phyloP scores from a whole-genome alignment of 331 rosid genomes.

The Malus hybrid region DNA sequence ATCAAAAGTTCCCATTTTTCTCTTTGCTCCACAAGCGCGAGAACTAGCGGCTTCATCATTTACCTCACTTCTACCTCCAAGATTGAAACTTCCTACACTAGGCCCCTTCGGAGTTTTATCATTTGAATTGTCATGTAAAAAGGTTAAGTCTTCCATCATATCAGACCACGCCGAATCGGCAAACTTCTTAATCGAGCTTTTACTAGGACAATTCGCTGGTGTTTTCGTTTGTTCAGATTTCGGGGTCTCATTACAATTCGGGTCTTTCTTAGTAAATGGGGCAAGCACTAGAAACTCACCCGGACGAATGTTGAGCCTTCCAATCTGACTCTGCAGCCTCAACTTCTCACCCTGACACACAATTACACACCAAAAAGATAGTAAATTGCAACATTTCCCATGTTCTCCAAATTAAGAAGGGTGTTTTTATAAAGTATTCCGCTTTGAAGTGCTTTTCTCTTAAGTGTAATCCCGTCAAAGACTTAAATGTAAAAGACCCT shows the following conservation, averaged over 20 bases:
- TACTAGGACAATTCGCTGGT: constrained; percentile 10
- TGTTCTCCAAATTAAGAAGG: too few species aligned
- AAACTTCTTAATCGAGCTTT: constrained; percentile 34
- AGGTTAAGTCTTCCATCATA: constrained; percentile 65
- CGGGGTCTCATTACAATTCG: constrained; percentile 5
- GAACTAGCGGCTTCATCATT: constrained; percentile 8
- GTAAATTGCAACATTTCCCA: too few species aligned
- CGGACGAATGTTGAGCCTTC: constrained; percentile 13
- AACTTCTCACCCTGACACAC: constrained; percentile 60
- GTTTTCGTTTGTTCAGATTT: constrained; percentile 20
- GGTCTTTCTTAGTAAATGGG: constrained; percentile 55
- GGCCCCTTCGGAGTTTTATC: constrained; percentile 1
- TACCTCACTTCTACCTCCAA: constrained; percentile 19
- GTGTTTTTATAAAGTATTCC: too few species aligned
- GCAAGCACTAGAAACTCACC: constrained; percentile 65
- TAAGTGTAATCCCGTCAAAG: too few species aligned
- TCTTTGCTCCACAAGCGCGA: constrained; percentile 1
- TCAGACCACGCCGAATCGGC: constrained; percentile 63
- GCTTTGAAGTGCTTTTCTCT: too few species aligned
- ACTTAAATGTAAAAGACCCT: too few species aligned
- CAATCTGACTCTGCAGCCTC: constrained; percentile 43
- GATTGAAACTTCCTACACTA: constrained; percentile 1
- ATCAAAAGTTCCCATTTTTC: constrained; percentile 16
- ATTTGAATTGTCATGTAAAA: constrained; percentile 20
- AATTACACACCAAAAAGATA: background rate